phyloP scores from a whole-genome alignment of 441 rosid species.

The Macaranga tanarius region DNA sequence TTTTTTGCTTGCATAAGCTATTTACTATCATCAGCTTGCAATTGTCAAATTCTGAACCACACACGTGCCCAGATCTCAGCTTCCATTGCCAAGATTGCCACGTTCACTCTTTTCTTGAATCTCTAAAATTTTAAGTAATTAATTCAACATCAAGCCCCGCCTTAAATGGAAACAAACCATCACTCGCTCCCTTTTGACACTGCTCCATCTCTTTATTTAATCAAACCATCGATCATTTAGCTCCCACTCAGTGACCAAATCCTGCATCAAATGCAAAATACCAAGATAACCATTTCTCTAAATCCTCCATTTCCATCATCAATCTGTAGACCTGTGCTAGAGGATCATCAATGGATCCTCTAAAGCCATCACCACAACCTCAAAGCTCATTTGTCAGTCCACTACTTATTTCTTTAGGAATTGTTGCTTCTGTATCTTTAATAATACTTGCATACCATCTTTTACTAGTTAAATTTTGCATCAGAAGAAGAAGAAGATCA shows the following conservation, averaged over 20 bases:
- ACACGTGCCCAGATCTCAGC: conserved; percentile 10
- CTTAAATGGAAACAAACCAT: conserved; percentile 24
- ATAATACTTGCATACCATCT: conserved; percentile 39
- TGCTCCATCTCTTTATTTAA: not conserved
- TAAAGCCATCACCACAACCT: conserved; percentile 13
- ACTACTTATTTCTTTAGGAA: conserved; percentile 40
- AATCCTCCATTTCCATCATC: not conserved
- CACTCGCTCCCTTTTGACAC: not conserved
- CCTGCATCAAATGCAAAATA: not conserved
- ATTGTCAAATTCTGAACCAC: conserved; percentile 27
- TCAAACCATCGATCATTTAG: not conserved
- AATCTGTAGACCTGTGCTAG: not conserved
- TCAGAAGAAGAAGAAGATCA: not conserved
- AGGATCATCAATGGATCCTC: conserved; percentile 31
- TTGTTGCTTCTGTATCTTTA: conserved; percentile 28
- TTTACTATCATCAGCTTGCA: not conserved
- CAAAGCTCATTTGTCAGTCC: conserved; percentile 34
- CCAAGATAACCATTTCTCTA: not conserved
- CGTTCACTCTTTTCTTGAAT: conserved; percentile 17
- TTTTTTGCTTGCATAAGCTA: too few relatives aligned
- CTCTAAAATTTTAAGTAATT: not conserved
- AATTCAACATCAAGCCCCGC: conserved; percentile 26
- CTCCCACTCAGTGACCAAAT: not conserved
- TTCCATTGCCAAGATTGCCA: conserved; percentile 18
- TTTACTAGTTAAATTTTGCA: conserved; percentile 34